Percentiles rank a stretch among this genome's conserved stretches.
These are phyloP conservation scores for Pholiota molesta DNA, from an alignment of 768 basidiomycete genomes.

Conservation along the genomic window DNA sequence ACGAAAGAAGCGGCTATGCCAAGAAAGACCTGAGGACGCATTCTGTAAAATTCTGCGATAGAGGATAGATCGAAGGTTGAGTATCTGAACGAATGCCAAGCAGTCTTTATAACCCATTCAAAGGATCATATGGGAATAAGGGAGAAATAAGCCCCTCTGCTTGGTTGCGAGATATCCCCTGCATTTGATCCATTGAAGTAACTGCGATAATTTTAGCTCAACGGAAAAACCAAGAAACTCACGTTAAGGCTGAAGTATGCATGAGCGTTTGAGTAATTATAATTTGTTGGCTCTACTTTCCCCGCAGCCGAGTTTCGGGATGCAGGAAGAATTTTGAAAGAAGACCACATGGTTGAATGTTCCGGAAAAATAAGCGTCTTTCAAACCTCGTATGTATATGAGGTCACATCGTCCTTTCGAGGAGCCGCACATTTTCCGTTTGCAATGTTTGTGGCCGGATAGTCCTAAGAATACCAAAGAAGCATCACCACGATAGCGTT, in stretches of 20 bases:
- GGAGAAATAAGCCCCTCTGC: slow-evolving; percentile 12
- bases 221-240: slow-evolving; percentile 4
- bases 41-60: neutral
- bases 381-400: neutral
- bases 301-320: neutral
- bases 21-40: slow-evolving; percentile 6
- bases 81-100: neutral
- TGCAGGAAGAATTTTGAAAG: neutral
- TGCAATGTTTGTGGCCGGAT: neutral
- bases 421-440: slow-evolving; percentile 10
- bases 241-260: neutral
- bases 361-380: slow-evolving; percentile 6
- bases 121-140: slow-evolving; percentile 2
- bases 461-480: no score
- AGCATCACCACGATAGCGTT: no score
- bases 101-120: slow-evolving; percentile 4
- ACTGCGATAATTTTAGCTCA: slow-evolving; percentile 1
- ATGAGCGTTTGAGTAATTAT: neutral
- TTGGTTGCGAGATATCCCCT: slow-evolving; percentile 8
- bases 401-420: slow-evolving; percentile 1
- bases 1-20: slow-evolving; percentile 34
- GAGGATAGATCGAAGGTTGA: neutral
- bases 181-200: slow-evolving; percentile 6
- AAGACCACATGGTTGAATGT: slow-evolving; percentile 2
- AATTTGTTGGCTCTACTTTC: neutral